A percentile compares a stretch with the other conserved stretches of the same genome.
phyloP scores from a whole-genome alignment of 306 rosid genomes.

The Hylodesmum podocarpum region DNA sequence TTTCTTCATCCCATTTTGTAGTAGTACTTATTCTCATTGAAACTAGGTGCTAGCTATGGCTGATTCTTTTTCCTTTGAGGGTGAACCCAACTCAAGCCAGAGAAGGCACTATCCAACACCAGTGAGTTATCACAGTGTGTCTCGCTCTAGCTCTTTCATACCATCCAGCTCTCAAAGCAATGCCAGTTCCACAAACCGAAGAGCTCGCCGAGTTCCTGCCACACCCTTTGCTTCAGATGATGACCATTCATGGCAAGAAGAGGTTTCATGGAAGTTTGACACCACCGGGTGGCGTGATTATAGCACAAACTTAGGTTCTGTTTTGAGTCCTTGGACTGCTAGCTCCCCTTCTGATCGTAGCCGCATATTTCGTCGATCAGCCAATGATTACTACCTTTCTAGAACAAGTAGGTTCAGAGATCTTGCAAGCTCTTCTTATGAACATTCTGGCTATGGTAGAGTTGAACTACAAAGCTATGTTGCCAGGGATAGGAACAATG shows the following conservation, averaged over 20 bases:
- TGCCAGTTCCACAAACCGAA: slow-evolving; percentile 25
- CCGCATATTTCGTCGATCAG: slow-evolving; percentile 45
- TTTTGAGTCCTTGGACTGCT: slow-evolving; percentile 66
- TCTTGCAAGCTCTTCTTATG: slow-evolving; percentile 15
- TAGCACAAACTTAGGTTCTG: slow-evolving; percentile 48
- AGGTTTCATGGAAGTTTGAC: slow-evolving; percentile 81
- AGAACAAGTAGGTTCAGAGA: slow-evolving; percentile 36
- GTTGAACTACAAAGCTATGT: slow-evolving; percentile 77
- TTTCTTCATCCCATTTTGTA: neutral
- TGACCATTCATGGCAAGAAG: slow-evolving; percentile 73
- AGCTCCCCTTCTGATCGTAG: slow-evolving; percentile 32
- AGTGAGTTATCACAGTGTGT: slow-evolving; percentile 34
- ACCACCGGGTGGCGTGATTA: slow-evolving; percentile 53
- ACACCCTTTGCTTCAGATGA: slow-evolving; percentile 70
- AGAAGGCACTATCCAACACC: slow-evolving; percentile 46
- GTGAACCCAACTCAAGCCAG: slow-evolving; percentile 30
- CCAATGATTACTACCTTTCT: slow-evolving; percentile 69
- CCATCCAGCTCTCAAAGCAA: slow-evolving; percentile 36
- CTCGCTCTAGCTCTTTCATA: slow-evolving; percentile 51
- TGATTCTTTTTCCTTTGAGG: slow-evolving; percentile 57
- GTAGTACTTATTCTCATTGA: neutral
- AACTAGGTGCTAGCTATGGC: slow-evolving; percentile 40
- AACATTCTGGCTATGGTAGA: slow-evolving; percentile 49
- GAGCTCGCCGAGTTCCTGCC: slow-evolving; percentile 40
- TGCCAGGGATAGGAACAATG: slow-evolving; percentile 38